These are phyloP conservation scores for Pezicula rhizophila DNA, from an alignment of 2,329 filamentous ascomycete genomes.

Conservation along the genomic window DNA sequence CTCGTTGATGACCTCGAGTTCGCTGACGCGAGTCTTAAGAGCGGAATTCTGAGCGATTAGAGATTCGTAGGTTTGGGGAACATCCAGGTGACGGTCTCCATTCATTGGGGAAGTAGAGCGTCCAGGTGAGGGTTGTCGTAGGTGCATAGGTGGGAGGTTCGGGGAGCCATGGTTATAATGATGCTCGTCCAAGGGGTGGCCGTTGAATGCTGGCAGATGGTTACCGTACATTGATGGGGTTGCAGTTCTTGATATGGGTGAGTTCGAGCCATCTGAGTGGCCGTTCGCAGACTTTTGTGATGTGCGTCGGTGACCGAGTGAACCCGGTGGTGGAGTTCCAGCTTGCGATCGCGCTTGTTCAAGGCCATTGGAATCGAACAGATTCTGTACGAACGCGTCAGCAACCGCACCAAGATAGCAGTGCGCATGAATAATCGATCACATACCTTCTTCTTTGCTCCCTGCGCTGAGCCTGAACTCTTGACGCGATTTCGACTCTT, in stretches of 20 bases:
- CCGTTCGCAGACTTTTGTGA: conserved; percentile 70
- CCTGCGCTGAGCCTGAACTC: conserved; percentile 67
- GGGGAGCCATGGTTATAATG: conserved; percentile 54
- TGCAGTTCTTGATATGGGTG: conserved; percentile 71
- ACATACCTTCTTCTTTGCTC: conserved; percentile 77
- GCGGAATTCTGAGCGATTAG: conserved; percentile 74
- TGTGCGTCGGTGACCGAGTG: conserved; percentile 54
- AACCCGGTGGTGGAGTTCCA: conserved; percentile 44
- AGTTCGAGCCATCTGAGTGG: conserved; percentile 67
- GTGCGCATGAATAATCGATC: not conserved
- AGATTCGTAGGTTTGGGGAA: conserved; percentile 73
- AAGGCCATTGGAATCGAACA: conserved; percentile 51
- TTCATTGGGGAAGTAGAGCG: conserved; percentile 43
- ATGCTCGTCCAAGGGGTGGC: conserved; percentile 60
- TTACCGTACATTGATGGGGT: conserved; percentile 72
- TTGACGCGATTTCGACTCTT: conserved; percentile 99
- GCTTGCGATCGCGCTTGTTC: conserved; percentile 49
- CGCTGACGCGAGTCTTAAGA: conserved; percentile 90
- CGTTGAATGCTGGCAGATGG: conserved; percentile 73
- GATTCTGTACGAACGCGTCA: conserved; percentile 24
- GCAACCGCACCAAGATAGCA: conserved; percentile 7
- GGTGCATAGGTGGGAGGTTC: conserved; percentile 42
- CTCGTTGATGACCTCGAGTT: conserved; percentile 91
- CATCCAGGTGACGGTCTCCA: conserved; percentile 57
- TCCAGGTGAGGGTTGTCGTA: conserved; percentile 55